These are phyloP conservation scores for Echium plantagineum DNA, from an alignment of 257 asterid genomes.

Conservation along the genomic window DNA sequence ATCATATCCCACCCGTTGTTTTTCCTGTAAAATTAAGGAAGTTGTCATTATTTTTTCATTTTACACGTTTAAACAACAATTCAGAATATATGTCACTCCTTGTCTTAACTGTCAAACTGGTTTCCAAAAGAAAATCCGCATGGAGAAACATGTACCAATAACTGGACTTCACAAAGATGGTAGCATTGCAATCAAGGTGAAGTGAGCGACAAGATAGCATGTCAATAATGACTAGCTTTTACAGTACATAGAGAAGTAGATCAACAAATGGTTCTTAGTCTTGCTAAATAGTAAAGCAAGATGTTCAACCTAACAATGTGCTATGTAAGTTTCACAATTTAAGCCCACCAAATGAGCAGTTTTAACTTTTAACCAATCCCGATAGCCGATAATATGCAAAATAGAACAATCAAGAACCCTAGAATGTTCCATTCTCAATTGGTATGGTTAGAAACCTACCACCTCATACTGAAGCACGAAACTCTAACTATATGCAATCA, in stretches of 20 bases:
- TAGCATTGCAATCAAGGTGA: neutral
- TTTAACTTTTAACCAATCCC: too few species aligned
- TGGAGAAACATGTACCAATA: neutral
- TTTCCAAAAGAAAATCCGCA: neutral
- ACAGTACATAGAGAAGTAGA: neutral
- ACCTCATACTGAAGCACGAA: too few species aligned
- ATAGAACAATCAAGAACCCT: too few species aligned
- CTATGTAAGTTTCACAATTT: too few species aligned
- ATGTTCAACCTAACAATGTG: too few species aligned
- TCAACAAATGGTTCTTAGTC: too few species aligned
- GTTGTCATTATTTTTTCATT: conserved; percentile 3
- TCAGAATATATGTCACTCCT: neutral
- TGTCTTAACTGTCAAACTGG: neutral
- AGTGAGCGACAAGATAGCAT: neutral
- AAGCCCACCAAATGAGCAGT: too few species aligned
- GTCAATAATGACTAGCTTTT: neutral
- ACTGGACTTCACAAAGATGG: neutral
- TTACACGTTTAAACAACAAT: neutral
- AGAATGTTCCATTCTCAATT: too few species aligned
- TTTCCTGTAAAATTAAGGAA: conserved; percentile 50
- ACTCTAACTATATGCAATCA: too few species aligned
- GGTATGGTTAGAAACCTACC: too few species aligned
- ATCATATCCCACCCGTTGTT: conserved; percentile 56
- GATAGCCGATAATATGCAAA: too few species aligned
- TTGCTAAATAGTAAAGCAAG: too few species aligned